Percentiles rank a stretch among this genome's conserved stretches.
Evolutionary conservation across 192 early-diverging fungal species (phyloP).

Genomic region (Coemansia sp.): DNA sequence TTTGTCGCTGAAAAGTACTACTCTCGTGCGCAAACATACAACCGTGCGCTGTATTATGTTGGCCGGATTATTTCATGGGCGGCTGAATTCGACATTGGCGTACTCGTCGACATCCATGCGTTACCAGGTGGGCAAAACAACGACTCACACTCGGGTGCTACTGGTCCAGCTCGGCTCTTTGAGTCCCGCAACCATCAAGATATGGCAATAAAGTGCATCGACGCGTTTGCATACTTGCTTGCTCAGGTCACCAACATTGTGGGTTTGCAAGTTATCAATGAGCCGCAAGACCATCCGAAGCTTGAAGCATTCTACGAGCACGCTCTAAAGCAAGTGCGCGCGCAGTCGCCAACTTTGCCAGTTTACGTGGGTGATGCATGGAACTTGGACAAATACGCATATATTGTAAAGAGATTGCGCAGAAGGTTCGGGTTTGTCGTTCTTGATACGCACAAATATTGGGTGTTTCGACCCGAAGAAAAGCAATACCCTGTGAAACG

Average conservation of each 20-base stretch:
- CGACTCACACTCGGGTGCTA: slow-evolving; percentile 17
- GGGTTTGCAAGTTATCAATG: slow-evolving; percentile 16
- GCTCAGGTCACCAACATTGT: slow-evolving; percentile 11
- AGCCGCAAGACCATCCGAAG: slow-evolving; percentile 10
- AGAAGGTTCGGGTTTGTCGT: slow-evolving; percentile 10
- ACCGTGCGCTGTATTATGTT: slow-evolving; percentile 1
- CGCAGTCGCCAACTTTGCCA: background rate
- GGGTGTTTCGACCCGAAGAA: slow-evolving; percentile 13
- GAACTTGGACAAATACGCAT: slow-evolving; percentile 9
- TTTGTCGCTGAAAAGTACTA: slow-evolving; percentile 2
- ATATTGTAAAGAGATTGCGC: background rate
- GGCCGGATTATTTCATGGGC: slow-evolving; percentile 11
- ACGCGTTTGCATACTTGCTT: slow-evolving; percentile 6
- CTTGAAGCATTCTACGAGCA: slow-evolving; percentile 10
- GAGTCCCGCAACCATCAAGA: slow-evolving; percentile 4
- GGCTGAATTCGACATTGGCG: slow-evolving; percentile 16
- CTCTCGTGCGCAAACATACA: background rate
- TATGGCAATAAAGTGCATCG: slow-evolving; percentile 6
- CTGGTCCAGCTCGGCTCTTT: slow-evolving; percentile 6
- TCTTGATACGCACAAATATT: slow-evolving; percentile 13
- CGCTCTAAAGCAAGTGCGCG: slow-evolving; percentile 1
- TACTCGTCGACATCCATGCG: slow-evolving; percentile 14
- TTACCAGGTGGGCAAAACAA: slow-evolving; percentile 15
- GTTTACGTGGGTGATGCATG: slow-evolving; percentile 16
- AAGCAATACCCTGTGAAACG: slow-evolving; percentile 4